phyloP scores from a whole-genome alignment of 805 yeast genomes.

The Starmera amethionina region DNA sequence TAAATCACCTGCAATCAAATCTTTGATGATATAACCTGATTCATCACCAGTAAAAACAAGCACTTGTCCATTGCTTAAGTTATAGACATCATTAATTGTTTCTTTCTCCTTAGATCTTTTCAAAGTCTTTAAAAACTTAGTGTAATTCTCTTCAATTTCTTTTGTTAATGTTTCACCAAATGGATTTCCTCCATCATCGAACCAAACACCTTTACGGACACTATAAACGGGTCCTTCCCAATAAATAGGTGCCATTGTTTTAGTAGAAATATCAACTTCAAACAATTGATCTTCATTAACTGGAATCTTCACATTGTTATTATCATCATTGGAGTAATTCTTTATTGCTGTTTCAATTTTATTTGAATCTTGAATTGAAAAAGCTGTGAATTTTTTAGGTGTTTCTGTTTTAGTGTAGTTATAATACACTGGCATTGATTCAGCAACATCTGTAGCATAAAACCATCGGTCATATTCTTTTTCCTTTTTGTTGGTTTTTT shows the following conservation, averaged over 20 bases:
- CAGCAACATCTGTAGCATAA: constrained; percentile 74
- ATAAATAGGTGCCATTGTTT: constrained; percentile 57
- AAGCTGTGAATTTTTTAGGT: constrained; percentile 58
- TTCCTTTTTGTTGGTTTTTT: constrained; percentile 4
- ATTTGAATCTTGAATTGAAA: constrained; percentile 51
- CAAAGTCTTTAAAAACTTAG: constrained; percentile 21
- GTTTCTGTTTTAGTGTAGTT: constrained; percentile 38
- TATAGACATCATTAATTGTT: constrained; percentile 6
- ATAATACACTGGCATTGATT: constrained; percentile 52
- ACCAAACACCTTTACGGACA: constrained; percentile 84
- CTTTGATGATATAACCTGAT: constrained; percentile 39
- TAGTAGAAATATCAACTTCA: constrained; percentile 50
- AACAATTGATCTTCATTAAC: constrained; percentile 80
- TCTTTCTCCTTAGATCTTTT: constrained; percentile 6
- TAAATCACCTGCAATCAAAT: constrained; percentile 30
- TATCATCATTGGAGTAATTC: constrained; percentile 2
- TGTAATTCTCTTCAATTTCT: constrained; percentile 51
- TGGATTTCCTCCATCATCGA: constrained; percentile 47
- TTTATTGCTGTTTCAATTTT: constrained; percentile 39
- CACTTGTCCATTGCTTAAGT: constrained; percentile 24
- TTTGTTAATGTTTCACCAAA: constrained; percentile 38
- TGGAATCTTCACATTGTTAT: constrained; percentile 23
- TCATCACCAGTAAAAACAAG: constrained; percentile 31
- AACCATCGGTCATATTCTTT: constrained; percentile 44
- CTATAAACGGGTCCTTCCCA: constrained; percentile 88